Percentiles rank a stretch among this genome's conserved stretches.
Evolutionary conservation across 768 basidiomycete species (phyloP).

Genomic region (Trametes cubensis): DNA sequence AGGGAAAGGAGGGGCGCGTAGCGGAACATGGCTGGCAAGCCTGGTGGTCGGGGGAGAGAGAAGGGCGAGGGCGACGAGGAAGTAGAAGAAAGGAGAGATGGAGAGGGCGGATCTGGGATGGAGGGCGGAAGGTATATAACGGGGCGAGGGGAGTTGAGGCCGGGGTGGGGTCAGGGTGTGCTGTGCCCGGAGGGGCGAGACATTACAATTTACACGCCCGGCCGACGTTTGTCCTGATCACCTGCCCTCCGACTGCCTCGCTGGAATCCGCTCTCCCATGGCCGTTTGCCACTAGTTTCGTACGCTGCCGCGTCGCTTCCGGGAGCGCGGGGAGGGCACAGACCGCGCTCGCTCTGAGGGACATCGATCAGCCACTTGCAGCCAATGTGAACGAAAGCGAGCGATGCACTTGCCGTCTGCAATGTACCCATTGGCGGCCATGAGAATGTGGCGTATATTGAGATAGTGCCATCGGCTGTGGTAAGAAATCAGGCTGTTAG

Average conservation of each 20-base stretch:
- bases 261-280: no score
- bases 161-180: constrained; percentile 10
- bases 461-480: no score
- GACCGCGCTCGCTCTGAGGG: no score
- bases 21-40: constrained; percentile 8
- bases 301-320: no score
- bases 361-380: no score
- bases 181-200: neutral
- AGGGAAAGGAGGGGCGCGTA: constrained; percentile 19
- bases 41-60: neutral
- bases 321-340: no score
- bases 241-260: neutral
- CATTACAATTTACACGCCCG: neutral
- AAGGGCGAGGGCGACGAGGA: neutral
- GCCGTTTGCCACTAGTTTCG: no score
- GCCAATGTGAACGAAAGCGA: no score
- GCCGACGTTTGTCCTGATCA: constrained; percentile 4
- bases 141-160: constrained; percentile 12
- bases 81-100: neutral
- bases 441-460: no score
- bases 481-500: no score
- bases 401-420: no score
- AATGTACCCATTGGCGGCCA: no score
- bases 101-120: neutral
- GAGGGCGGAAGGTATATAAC: neutral